phyloP scores from a whole-genome alignment of 1,284 basidiomycete genomes.

The Puccinia hordei region DNA sequence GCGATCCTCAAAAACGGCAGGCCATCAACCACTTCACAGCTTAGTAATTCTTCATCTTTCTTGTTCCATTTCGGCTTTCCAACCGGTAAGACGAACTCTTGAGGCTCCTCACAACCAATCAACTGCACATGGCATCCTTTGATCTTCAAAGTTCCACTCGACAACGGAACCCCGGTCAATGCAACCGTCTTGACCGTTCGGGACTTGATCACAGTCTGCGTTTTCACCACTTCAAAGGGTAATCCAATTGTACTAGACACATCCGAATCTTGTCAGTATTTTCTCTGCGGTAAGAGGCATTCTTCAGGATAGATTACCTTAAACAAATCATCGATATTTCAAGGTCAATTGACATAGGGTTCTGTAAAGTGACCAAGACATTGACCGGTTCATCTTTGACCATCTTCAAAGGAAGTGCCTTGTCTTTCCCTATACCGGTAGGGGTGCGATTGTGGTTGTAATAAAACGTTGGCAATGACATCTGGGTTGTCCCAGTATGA shows the following conservation, averaged over 20 bases:
- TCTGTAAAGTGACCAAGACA: constrained; percentile 40
- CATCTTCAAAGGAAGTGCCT: constrained; percentile 16
- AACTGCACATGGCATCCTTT: constrained; percentile 23
- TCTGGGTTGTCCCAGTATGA: background rate
- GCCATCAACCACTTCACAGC: constrained; percentile 26
- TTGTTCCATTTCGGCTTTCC: constrained; percentile 22
- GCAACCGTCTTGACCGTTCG: constrained; percentile 32
- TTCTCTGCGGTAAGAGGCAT: background rate
- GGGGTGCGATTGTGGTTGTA: constrained; percentile 28
- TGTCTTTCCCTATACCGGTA: background rate
- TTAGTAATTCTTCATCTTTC: constrained; percentile 20
- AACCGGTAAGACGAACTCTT: constrained; percentile 29
- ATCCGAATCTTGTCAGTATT: background rate
- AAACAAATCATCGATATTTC: constrained; percentile 30
- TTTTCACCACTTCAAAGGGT: constrained; percentile 10
- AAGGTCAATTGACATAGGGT: constrained; percentile 36
- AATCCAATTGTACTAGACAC: background rate
- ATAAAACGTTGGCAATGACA: constrained; percentile 27
- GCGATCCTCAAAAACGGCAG: constrained; percentile 31
- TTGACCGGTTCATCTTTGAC: constrained; percentile 27
- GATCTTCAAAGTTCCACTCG: constrained; percentile 29
- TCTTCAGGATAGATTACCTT: constrained; percentile 1
- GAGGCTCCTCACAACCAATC: background rate
- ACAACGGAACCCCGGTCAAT: constrained; percentile 11
- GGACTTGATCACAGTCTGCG: constrained; percentile 1